A percentile compares a stretch with the other conserved stretches of the same genome.
phyloP scores from a whole-genome alignment of 345 rosid species.

The Erysimum cheiranthoides region DNA sequence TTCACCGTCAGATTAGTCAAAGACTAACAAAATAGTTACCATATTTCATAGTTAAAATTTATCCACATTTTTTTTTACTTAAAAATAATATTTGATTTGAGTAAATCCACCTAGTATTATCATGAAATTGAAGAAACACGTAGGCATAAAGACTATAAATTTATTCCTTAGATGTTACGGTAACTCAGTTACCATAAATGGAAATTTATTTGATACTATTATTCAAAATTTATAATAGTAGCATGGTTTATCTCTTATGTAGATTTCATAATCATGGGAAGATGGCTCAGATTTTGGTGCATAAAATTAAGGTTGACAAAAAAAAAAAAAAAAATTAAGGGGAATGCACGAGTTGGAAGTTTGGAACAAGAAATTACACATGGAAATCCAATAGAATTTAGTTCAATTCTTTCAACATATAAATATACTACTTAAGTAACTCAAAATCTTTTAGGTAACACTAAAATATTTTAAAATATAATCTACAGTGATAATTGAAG shows the following conservation, averaged over 20 bases:
- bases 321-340: not conserved
- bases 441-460: not conserved
- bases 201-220: not conserved
- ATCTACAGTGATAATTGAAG: not conserved
- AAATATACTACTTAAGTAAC: not conserved
- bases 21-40: not conserved
- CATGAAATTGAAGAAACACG: not conserved
- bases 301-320: not conserved
- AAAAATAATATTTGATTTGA: not conserved
- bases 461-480: not conserved
- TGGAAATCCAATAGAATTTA: too few relatives aligned
- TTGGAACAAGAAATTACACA: too few relatives aligned
- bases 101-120: not conserved
- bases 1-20: slow-evolving; percentile 2
- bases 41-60: not conserved
- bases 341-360: not conserved
- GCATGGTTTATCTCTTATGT: slow-evolving; percentile 10
- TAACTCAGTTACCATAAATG: not conserved
- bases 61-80: too few relatives aligned
- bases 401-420: too few relatives aligned
- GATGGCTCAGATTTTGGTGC: not conserved
- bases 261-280: slow-evolving; percentile 2
- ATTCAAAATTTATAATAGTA: not conserved
- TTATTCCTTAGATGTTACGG: not conserved
- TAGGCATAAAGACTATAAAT: slow-evolving; percentile 10